A percentile compares a stretch with the other conserved stretches of the same genome.
These are phyloP conservation scores for Cucurbita ficifolia DNA, from an alignment of 306 rosid genomes.

Conservation along the genomic window DNA sequence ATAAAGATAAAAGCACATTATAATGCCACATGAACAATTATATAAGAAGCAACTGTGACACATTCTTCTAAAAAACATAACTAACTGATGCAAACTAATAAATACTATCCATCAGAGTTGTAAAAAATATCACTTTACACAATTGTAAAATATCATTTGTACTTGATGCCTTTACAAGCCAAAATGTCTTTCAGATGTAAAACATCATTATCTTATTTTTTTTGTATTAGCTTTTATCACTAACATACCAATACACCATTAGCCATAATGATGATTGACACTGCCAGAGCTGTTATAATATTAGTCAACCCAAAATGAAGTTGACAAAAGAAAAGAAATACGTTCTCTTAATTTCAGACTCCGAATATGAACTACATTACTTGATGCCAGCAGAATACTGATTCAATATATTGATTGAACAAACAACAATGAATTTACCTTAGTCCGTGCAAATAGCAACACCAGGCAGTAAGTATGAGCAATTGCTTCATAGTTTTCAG, in stretches of 20 bases:
- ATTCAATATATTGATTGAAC: background rate
- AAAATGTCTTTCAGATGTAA: background rate
- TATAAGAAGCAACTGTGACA: background rate
- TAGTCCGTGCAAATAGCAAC: slow-evolving; percentile 46
- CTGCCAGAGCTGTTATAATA: background rate
- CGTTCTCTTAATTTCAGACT: background rate
- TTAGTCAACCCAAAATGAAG: background rate
- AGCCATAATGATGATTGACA: background rate
- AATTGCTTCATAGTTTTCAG: slow-evolving; percentile 68
- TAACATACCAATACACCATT: background rate
- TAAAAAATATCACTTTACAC: background rate
- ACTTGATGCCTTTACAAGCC: background rate
- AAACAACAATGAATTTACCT: slow-evolving; percentile 31
- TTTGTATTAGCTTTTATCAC: background rate
- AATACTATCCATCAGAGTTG: background rate
- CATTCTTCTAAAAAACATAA: background rate
- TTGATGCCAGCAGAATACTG: background rate
- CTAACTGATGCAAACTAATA: background rate
- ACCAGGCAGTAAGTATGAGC: slow-evolving; percentile 58
- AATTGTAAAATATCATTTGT: background rate
- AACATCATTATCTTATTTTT: too few relatives aligned
- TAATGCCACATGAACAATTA: background rate
- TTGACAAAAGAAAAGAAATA: background rate
- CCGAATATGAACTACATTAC: background rate
- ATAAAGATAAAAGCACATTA: background rate